These are phyloP conservation scores for Thalassiosira hispida DNA, from an alignment of 352 stramenopile species.

Conservation along the genomic window DNA sequence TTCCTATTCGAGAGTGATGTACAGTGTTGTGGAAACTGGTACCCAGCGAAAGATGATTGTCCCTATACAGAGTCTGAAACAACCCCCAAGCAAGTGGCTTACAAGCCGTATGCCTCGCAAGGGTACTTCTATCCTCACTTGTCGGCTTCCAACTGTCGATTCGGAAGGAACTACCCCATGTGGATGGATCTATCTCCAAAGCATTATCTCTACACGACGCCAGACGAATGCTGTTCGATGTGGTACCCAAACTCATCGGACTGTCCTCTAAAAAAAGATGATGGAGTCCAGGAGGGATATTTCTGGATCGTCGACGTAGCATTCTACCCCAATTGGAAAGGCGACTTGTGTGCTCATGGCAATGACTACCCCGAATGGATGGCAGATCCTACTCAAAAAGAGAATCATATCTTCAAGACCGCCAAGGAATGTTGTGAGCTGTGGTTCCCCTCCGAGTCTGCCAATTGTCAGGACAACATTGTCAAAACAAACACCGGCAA, in stretches of 20 bases:
- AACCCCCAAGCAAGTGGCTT: constrained; percentile 19
- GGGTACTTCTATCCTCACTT: constrained; percentile 26
- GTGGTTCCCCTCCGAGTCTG: constrained; percentile 8
- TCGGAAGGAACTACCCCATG: constrained; percentile 23
- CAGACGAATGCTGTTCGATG: constrained; percentile 14
- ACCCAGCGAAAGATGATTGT: constrained; percentile 23
- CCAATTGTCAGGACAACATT: constrained; percentile 18
- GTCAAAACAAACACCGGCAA: not conserved
- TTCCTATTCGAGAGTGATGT: constrained; percentile 18
- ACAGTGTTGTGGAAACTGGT: constrained; percentile 13
- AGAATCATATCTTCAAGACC: constrained; percentile 26
- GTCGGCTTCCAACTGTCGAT: constrained; percentile 19
- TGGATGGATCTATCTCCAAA: constrained; percentile 21
- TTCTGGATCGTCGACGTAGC: constrained; percentile 15
- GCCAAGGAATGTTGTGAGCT: constrained; percentile 18
- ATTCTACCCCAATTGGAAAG: constrained; percentile 31
- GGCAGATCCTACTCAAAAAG: constrained; percentile 13
- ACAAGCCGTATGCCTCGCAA: constrained; percentile 14
- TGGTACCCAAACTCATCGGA: constrained; percentile 7
- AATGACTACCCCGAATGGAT: constrained; percentile 33
- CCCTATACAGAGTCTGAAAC: not conserved
- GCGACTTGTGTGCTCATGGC: constrained; percentile 8
- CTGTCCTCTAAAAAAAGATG: constrained; percentile 15
- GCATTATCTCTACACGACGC: constrained; percentile 30
- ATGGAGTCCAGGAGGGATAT: constrained; percentile 26